Conservation (phyloP, 768 basidiomycete species). For the Hortiboletus campestris region DNA sequence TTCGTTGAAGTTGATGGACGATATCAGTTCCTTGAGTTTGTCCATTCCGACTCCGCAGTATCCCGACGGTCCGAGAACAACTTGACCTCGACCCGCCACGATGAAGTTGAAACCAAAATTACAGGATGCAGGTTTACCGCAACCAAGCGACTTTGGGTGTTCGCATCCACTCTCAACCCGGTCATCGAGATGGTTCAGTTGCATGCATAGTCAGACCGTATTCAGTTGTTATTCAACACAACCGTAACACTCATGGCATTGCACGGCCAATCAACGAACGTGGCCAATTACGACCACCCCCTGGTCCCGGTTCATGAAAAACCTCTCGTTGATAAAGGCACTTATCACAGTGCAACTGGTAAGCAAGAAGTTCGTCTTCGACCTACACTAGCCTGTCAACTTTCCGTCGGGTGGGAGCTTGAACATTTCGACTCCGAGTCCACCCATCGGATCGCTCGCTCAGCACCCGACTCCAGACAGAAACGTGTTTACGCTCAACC, state of each 20-base stretch:
- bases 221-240: too few species aligned
- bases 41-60: neutral
- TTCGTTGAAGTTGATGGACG: conserved; percentile 17
- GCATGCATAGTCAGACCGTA: too few species aligned
- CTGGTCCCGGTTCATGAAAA: neutral
- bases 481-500: too few species aligned
- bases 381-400: neutral
- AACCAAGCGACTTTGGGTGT: neutral
- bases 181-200: too few species aligned
- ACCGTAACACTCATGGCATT: too few species aligned
- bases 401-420: neutral
- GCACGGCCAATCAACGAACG: neutral
- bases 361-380: neutral
- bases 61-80: neutral
- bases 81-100: neutral
- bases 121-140: neutral
- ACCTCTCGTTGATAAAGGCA: neutral
- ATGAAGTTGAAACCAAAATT: neutral
- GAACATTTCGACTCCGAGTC: neutral
- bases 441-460: neutral
- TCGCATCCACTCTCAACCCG: too few species aligned
- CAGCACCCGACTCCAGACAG: neutral
- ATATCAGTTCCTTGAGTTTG: conserved; percentile 4
- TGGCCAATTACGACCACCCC: neutral
- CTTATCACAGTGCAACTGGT: too few species aligned